Evolutionary conservation across 2,329 filamentous ascomycete genomes (phyloP).

Genomic region (Fusarium aywerte): DNA sequence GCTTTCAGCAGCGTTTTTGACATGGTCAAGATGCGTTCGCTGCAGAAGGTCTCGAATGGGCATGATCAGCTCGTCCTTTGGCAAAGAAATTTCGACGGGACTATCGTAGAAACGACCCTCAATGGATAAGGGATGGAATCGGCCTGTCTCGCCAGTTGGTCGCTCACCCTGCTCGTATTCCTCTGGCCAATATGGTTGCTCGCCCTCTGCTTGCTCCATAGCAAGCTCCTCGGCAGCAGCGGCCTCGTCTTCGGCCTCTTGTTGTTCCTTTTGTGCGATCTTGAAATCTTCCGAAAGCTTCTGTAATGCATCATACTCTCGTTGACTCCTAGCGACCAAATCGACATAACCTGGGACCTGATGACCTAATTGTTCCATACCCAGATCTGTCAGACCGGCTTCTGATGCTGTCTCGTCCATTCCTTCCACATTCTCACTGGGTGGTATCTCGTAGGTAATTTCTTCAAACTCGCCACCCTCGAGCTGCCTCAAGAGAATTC

Average conservation of each 20-base stretch:
- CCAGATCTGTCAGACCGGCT: conserved; percentile 17
- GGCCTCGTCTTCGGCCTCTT: conserved; percentile 43
- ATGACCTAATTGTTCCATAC: conserved; percentile 45
- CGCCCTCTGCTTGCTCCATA: conserved; percentile 45
- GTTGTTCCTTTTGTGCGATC: conserved; percentile 52
- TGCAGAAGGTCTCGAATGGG: conserved; percentile 77
- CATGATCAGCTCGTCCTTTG: conserved; percentile 72
- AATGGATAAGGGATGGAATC: conserved; percentile 78
- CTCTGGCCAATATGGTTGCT: conserved; percentile 47
- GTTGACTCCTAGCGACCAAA: conserved; percentile 62
- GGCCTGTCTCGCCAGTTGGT: conserved; percentile 52
- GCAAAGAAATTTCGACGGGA: conserved; percentile 80
- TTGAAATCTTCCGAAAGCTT: conserved; percentile 69
- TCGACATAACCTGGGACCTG: conserved; percentile 56
- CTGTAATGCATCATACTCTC: conserved; percentile 65
- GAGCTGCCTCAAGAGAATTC: conserved; percentile 63
- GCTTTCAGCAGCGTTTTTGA: conserved; percentile 75
- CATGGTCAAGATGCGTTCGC: conserved; percentile 76
- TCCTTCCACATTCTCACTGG: conserved; percentile 33
- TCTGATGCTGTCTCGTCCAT: conserved; percentile 29
- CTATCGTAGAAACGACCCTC: conserved; percentile 79
- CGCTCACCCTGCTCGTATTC: conserved; percentile 50
- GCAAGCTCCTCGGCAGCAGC: conserved; percentile 53
- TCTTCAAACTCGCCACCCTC: conserved; percentile 71
- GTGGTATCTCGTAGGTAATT: conserved; percentile 59